phyloP scores from a whole-genome alignment of 2,329 filamentous ascomycete genomes.

The Hymenoscyphus scutula region DNA sequence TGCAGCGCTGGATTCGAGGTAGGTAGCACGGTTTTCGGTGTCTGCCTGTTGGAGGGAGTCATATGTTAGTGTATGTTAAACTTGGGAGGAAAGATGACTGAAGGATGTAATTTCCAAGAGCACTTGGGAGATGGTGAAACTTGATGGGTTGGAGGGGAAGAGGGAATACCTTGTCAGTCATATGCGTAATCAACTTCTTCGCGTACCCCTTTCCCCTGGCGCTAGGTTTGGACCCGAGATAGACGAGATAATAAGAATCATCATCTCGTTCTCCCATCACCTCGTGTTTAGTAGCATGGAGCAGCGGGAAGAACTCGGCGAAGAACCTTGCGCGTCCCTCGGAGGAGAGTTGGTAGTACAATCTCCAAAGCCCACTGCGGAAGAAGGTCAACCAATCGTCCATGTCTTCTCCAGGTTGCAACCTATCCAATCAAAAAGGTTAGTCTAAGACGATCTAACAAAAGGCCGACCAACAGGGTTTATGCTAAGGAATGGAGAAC shows the following conservation, averaged over 20 bases:
- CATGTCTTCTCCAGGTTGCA: slow-evolving; percentile 71
- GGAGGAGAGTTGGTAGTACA: slow-evolving; percentile 69
- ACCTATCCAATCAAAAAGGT: slow-evolving; percentile 47
- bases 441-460: not conserved
- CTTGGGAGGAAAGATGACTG: too few species aligned
- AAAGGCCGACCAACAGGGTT: not conserved
- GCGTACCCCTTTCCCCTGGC: slow-evolving; percentile 72
- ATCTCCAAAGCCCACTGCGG: slow-evolving; percentile 74
- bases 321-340: slow-evolving; percentile 76
- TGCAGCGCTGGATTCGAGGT: slow-evolving; percentile 73
- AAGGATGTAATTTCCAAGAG: too few species aligned
- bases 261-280: slow-evolving; percentile 65
- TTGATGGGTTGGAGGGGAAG: too few species aligned
- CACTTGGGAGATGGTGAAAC: not conserved
- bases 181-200: slow-evolving; percentile 66
- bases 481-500: not conserved
- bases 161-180: slow-evolving; percentile 61
- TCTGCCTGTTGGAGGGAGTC: slow-evolving; percentile 53
- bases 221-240: slow-evolving; percentile 72
- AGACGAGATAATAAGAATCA: slow-evolving; percentile 78
- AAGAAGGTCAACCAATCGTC: slow-evolving; percentile 71
- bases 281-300: slow-evolving; percentile 68
- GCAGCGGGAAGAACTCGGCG: slow-evolving; percentile 70
- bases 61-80: too few species aligned
- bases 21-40: slow-evolving; percentile 63